Percentiles rank a stretch among this genome's conserved stretches.
These are phyloP conservation scores for Aureobasidium sp. DNA, from an alignment of 2,329 filamentous ascomycete species.

Conservation along the genomic window DNA sequence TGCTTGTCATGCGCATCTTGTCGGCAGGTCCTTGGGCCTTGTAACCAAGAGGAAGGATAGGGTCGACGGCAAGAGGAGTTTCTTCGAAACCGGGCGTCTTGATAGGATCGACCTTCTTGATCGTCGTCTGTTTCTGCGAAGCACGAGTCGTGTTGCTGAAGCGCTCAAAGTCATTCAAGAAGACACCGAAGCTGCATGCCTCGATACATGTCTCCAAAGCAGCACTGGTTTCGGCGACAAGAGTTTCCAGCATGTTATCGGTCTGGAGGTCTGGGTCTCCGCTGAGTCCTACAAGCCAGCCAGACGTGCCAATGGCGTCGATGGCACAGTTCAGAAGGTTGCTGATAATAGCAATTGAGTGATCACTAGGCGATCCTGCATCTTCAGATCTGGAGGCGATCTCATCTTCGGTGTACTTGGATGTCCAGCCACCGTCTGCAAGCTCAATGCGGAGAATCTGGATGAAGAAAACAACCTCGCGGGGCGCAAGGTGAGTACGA, in stretches of 20 bases:
- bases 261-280: constrained; percentile 44
- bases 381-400: constrained; percentile 29
- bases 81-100: constrained; percentile 41
- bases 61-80: constrained; percentile 33
- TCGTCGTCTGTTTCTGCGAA: constrained; percentile 22
- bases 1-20: constrained; percentile 32
- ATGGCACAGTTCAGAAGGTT: constrained; percentile 64
- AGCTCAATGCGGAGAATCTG: constrained; percentile 65
- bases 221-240: constrained; percentile 61
- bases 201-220: constrained; percentile 66
- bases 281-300: constrained; percentile 60
- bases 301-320: constrained; percentile 65
- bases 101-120: constrained; percentile 20
- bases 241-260: constrained; percentile 55
- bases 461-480: constrained; percentile 64
- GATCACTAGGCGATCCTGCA: constrained; percentile 50
- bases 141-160: constrained; percentile 30
- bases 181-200: constrained; percentile 53
- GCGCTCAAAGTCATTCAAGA: constrained; percentile 58
- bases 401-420: constrained; percentile 56
- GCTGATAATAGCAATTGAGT: constrained; percentile 61
- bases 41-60: constrained; percentile 63
- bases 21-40: constrained; percentile 39
- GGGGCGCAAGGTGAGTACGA: constrained; percentile 53
- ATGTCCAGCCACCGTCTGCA: constrained; percentile 67